These are phyloP conservation scores for Fusarium goolgardi DNA, from an alignment of 2,329 filamentous ascomycete genomes.

Conservation along the genomic window DNA sequence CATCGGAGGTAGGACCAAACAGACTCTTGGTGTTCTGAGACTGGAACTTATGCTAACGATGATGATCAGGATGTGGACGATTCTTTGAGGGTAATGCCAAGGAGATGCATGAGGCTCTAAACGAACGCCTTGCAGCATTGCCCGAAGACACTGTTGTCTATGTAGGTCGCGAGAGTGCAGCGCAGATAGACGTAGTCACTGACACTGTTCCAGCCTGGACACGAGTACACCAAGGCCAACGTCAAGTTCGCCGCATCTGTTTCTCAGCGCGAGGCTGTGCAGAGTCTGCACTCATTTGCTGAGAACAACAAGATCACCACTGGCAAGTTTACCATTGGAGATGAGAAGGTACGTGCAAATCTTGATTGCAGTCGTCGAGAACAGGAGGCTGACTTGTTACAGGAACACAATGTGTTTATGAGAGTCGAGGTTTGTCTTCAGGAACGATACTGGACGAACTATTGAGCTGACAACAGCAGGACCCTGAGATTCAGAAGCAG, in stretches of 20 bases:
- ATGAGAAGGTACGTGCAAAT: constrained; percentile 80
- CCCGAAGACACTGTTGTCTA: constrained; percentile 94
- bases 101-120: constrained; percentile 94
- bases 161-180: constrained; percentile 61
- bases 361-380: background rate
- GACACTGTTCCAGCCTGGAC: constrained; percentile 74
- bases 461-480: constrained; percentile 58
- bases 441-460: background rate
- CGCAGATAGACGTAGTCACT: constrained; percentile 5
- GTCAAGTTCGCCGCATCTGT: constrained; percentile 88
- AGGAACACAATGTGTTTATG: constrained; percentile 98
- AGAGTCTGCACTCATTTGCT: constrained; percentile 81
- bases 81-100: constrained; percentile 93
- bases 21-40: background rate
- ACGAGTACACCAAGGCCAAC: constrained; percentile 98
- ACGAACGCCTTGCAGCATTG: constrained; percentile 81
- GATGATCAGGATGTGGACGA: constrained; percentile 78
- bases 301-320: constrained; percentile 87
- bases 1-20: constrained; percentile 74
- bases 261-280: constrained; percentile 77
- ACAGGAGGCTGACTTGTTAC: constrained; percentile 14
- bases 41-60: constrained; percentile 11
- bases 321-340: constrained; percentile 94
- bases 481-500: constrained; percentile 84
- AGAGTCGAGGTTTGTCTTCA: constrained; percentile 73